Percentiles rank a stretch among this genome's conserved stretches.
Conservation (phyloP, 768 basidiomycete species). For the Trichaptum fuscoviolaceum region DNA sequence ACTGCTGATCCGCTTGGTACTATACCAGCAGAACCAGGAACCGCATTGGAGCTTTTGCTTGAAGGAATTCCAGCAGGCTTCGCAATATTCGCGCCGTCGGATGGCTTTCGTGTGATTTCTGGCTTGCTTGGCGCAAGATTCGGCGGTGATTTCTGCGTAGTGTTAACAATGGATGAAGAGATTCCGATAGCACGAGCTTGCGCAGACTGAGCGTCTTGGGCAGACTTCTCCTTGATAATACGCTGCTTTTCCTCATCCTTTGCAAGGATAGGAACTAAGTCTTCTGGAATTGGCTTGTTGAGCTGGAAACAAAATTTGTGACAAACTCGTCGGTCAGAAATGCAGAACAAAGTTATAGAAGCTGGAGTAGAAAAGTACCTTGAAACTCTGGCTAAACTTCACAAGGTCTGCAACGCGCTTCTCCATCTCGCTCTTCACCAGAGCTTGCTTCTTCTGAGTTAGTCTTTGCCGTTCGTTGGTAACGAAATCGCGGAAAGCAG, state of each 20-base stretch:
- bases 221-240: slow-evolving; percentile 73
- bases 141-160: slow-evolving; percentile 2
- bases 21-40: background rate
- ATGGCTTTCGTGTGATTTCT: slow-evolving; percentile 2
- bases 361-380: slow-evolving; percentile 45
- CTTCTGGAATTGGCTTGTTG: slow-evolving; percentile 92
- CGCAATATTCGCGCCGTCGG: slow-evolving; percentile 17
- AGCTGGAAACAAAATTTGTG: slow-evolving; percentile 45
- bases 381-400: slow-evolving; percentile 92
- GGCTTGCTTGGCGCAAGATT: slow-evolving; percentile 24
- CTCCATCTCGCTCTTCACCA: slow-evolving; percentile 92
- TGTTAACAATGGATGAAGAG: slow-evolving; percentile 19
- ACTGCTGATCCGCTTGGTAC: background rate
- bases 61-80: slow-evolving; percentile 4
- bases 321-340: background rate
- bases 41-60: slow-evolving; percentile 2
- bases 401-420: slow-evolving; percentile 89
- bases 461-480: slow-evolving; percentile 86
- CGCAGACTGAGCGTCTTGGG: slow-evolving; percentile 56
- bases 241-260: slow-evolving; percentile 92
- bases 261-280: slow-evolving; percentile 86
- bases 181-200: slow-evolving; percentile 68
- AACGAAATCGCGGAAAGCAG: slow-evolving; percentile 90
- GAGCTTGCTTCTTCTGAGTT: slow-evolving; percentile 83
- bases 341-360: background rate